Base-by-base conservation (phyloP, 2,329 filamentous ascomycete genomes). In the Monosporascus sp. region DNA sequence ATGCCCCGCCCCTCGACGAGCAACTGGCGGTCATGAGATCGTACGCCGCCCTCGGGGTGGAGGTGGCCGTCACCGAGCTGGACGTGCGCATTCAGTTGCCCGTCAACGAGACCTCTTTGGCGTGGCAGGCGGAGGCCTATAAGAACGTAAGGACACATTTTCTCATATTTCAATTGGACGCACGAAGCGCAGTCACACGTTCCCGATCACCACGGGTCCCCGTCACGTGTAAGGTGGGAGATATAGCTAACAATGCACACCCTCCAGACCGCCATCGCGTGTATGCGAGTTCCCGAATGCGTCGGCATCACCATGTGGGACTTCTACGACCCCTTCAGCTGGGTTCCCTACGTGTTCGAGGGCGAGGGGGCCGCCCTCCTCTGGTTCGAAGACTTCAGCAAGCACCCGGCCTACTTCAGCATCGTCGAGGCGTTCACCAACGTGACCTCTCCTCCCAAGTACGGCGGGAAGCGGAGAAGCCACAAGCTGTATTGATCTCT, bases 1-100 rank as follows among this genome's bases (percentile, higher is more conserved):
- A 60, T 3, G 69, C 76, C 0, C 75, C 77, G 0, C 65, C 60
- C 26, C 65, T 72, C 51, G 68, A 71, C 11, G 64, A 72, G 22
- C 69, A 74, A 52, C 66, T 71, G 20, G 63, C 69, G 2, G 74
- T 74, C 46, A 75, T 80, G 50, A 56, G 70, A 41, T 63, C 68
- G 9, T 82, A 77, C 64, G 69, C 68, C 3, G 66, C 63, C 2
- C 65, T 76, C 1, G 74, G 72, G 2, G 67, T 80, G 3, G 79
- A 83, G 51, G 74, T 81, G 2, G 78, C 78, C 3, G 67, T 79
- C 49, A 83, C 80, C 2, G 80, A 83, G 65, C 66, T 82, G 20
- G 80, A 83, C 59, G 74, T 82, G 22, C 68, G 79, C 22, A 68
- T 76, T 24, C 48, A 60, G 26, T 51, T 64, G 7, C 68, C 68